phyloP scores from a whole-genome alignment of 2,329 filamentous ascomycete genomes.

The Pseudocercospora pini-densiflorae region DNA sequence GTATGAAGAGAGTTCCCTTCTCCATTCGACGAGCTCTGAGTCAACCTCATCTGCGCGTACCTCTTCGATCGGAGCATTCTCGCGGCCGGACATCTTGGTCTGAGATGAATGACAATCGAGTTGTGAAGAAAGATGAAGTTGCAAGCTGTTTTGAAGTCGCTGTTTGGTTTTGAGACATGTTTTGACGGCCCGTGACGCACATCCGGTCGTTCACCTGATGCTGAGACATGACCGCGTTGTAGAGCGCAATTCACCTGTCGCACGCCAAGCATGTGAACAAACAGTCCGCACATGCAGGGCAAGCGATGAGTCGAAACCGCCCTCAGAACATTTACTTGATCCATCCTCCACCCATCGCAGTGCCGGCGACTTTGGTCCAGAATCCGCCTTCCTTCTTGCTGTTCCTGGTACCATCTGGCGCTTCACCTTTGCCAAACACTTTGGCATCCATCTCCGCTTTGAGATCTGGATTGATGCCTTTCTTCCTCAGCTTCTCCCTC shows the following conservation, averaged over 20 bases:
- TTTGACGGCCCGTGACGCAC: not conserved
- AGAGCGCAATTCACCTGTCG: not conserved
- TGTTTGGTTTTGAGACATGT: not conserved
- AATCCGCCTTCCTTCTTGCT: conserved; percentile 12
- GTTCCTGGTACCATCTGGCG: conserved; percentile 14
- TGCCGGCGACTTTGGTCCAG: conserved; percentile 24
- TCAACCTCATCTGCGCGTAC: not conserved
- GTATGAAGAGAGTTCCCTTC: not conserved
- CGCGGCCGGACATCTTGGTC: not conserved
- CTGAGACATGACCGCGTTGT: not conserved
- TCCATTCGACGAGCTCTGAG: not conserved
- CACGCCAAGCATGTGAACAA: not conserved
- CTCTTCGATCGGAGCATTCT: not conserved
- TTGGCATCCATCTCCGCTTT: conserved; percentile 26
- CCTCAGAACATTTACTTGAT: conserved; percentile 7
- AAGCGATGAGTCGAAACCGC: not conserved
- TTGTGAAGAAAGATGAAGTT: not conserved
- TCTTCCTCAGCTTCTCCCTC: conserved; percentile 14
- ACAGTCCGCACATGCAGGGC: not conserved
- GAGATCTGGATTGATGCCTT: conserved; percentile 24
- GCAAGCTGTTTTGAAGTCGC: not conserved
- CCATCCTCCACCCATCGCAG: conserved; percentile 21
- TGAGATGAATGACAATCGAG: not conserved
- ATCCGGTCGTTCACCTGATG: not conserved
- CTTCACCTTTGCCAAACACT: conserved; percentile 10